phyloP scores from a whole-genome alignment of 2,329 filamentous ascomycete genomes.

The Pyrenochaeta sp. region DNA sequence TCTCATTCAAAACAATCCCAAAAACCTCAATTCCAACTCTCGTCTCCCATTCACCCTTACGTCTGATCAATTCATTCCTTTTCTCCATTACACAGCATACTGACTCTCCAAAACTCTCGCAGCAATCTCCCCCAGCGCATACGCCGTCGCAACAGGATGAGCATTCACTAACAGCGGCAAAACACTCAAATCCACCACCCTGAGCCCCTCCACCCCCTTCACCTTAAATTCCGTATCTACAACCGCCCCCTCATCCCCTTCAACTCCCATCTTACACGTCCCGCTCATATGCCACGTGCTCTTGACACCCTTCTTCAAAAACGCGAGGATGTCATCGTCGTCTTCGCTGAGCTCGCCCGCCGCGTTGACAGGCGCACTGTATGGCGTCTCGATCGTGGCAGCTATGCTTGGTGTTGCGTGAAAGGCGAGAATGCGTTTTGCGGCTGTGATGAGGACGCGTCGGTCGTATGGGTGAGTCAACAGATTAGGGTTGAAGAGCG shows the following conservation, averaged over 20 bases:
- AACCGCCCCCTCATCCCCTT: not conserved
- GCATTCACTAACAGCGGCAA: constrained; percentile 5
- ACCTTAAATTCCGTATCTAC: not conserved
- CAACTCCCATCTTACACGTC: not conserved
- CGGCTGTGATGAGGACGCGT: constrained; percentile 1
- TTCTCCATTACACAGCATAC: not conserved
- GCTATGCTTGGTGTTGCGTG: constrained; percentile 1
- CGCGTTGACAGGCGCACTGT: not conserved
- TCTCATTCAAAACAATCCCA: too few species aligned
- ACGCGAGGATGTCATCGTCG: not conserved
- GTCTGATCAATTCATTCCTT: not conserved
- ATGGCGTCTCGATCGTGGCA: not conserved
- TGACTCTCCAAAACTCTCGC: not conserved
- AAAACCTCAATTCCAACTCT: too few species aligned
- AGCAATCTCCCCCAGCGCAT: constrained; percentile 3
- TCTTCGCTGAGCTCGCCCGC: too few species aligned
- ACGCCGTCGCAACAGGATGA: constrained; percentile 5
- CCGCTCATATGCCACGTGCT: not conserved
- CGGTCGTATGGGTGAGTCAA: constrained; percentile 5
- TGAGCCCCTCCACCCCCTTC: not conserved
- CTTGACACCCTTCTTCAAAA: not conserved
- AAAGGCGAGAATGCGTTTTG: not conserved
- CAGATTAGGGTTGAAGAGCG: constrained; percentile 3
- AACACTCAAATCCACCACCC: constrained; percentile 7
- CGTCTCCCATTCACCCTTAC: too few species aligned